Evolutionary conservation across 306 rosid genomes (phyloP), one percentile per base, ranked within the genome.

Genomic region (Rosa multiflora): DNA sequence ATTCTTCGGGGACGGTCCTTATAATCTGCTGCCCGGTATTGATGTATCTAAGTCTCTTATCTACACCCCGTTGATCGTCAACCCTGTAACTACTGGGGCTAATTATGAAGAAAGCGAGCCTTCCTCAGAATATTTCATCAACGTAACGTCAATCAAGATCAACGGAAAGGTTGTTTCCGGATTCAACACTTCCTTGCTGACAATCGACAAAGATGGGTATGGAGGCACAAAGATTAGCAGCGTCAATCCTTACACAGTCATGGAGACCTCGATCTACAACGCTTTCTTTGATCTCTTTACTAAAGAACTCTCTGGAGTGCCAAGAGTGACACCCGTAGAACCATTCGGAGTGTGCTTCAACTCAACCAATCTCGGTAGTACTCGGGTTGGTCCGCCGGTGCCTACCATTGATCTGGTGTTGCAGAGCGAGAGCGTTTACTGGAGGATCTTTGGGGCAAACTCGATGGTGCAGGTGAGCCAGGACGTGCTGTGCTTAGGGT

Each of bases 151-250:
- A 0, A 91, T 93, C 5, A 81, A n/a, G 32, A 69, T 93, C 21
- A 70, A 79, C 23, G 82, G 40, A 1, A 82, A 84, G 5, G 47
- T 59, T 3, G 85, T 93, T 0, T 53, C 82, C 0, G 46, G 79
- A 0, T 21, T 89, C 52, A 86, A 88, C 18, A 29, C 82, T 44
- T 74, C 88, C 2, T 82, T 86, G 20, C 82, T 93, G 3, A 48
- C 85, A 15, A 72, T 91, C 62, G 74, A 88, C 63, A 12, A 20
- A 23, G 58, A 88, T 10, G 94, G 94, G 0, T 0, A 53, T 21
- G 94, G 98, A 6, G 98, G 98, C 48, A 93, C 97, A 0, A 91
- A 88, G 67, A 87, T 93, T 17, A 91, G 93, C 70, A 85, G 91
- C 5, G 87, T 85, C 7, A 56, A 82, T 55, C 98, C 92, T 0